Evolutionary conservation across 768 basidiomycete species (phyloP), one percentile per base, ranked within the genome.

Genomic region (Bullera alba): DNA sequence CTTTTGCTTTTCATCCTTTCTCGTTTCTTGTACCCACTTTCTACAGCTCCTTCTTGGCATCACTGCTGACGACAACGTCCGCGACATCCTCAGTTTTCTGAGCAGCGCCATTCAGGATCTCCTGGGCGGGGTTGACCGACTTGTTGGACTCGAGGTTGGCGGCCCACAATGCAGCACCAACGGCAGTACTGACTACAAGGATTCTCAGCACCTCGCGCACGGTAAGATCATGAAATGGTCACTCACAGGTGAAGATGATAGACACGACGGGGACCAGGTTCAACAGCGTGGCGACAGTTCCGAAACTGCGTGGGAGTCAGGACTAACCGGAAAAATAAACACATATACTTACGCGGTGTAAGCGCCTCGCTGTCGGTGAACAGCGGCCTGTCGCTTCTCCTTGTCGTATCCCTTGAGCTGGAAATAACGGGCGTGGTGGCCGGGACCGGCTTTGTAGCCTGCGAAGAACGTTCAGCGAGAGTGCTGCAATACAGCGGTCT

Each of bases 91-190:
- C 10, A 14, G 7, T 26, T 6, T 6, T n/a, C n/a, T 41, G 27
- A 41, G 43, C 12, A 36, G 14, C 51, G 21, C 44, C 50, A 22
- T 19, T 26, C 17, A 32, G 12, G 19, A 52, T 37, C 15, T 41
- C 44, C 16, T 45, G 32, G 44, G 28, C 42, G 42, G 42, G 42
- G 26, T 43, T 43, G 42, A 43, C 25, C 7, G 22, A 25, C 28
- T 21, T 21, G 45, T 61, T 67, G 47, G 74, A 77, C 70, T 86
- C 83, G n/a, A 85, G 47, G 39, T 82, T 78, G 23, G 79, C 78
- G 0, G 83, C 84, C 83, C 83, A 86, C 6, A 86, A 72, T 8
- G 84, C 84, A 0, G 83, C 83, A 21, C 84, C 84, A 21, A 84
- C 79, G 1, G 80, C 78, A 19, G 79, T 80, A 0, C 82, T 82